Evolutionary conservation across 2,329 filamentous ascomycete species (phyloP), one percentile per base, ranked within the genome.

Genomic region (Calonectria ilicicola): DNA sequence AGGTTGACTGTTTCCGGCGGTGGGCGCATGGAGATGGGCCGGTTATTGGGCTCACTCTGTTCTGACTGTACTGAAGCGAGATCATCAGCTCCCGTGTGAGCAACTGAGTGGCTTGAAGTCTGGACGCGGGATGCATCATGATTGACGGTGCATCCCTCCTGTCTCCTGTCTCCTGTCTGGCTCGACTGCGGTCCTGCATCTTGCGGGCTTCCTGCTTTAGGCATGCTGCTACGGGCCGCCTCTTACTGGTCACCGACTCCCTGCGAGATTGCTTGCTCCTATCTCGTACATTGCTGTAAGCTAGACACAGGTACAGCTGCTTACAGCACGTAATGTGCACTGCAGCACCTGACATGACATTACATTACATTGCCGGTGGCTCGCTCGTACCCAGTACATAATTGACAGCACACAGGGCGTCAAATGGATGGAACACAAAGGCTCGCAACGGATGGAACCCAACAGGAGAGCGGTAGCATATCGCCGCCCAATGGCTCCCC

Each of bases 401-500:
- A 27, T 40, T 51, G 40, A 42, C 68, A 62, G 49, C 56, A 35
- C 63, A 42, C 63, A 29, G 17, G 44, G 51, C 21, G 40, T 26
- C 63, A 35, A 65, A 60, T 60, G 53, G 35, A 60, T 60, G 53
- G 53, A 60, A 60, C 53, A 60, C 53, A 40, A 46, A 21, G 9
- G n/a, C 38, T 46, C 23, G 58, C 38, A 66, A 40, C 47, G 42
- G 42, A 42, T 65, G 62, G 38, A 42, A 65, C 62, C 62, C 62
- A 65, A 65, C 44, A 27, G 44, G 62, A 38, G 40, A 58, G 35
- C 12, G 26, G 58, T 47, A 69, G 60, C 60, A 46, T 27, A 29
- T 71, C 53, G 53, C 69, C 65, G 58, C 69, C 69, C 47, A 72
- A 72, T 65, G 58, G 58, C 65, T 46, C 65, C 42, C 21, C 68